Evolutionary conservation across 768 basidiomycete species (phyloP), one percentile per base, ranked within the genome.

Genomic region (Stropharia rugosoannulata): DNA sequence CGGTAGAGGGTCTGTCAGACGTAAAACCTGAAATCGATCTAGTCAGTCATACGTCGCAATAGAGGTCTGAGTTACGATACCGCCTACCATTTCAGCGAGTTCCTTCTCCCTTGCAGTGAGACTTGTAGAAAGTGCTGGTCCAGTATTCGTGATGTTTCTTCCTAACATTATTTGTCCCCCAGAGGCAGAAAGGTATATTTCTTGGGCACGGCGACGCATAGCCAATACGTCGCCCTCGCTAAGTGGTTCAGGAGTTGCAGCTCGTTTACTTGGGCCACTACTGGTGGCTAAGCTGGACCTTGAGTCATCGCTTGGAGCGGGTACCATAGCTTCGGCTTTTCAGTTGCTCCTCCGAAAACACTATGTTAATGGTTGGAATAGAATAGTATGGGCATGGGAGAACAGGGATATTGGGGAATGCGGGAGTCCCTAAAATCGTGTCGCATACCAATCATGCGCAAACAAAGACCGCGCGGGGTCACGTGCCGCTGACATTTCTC

Each of bases 61-160:
- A 16, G 37, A 27, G 25, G 10, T 2, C 15, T 25, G 38, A 10
- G 25, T 32, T 10, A 3, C 7, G 27, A 29, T 29, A 29, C 7
- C 29, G 19, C 78, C 50, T 63, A 87, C 86, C 82, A 87, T 86
- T 49, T 81, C 76, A 1, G 70, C 64, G 10, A 82, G 71, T 65
- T 87, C 86, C 46, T 68, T 76, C 68, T 86, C 83, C 49, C 74
- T 68, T 1, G 64, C 57, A 46, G 41, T 75, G 6, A 62, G 37
- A 45, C 54, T 63, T 37, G 44, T 61, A 6, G 49, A 35, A 36
- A 40, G 29, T 32, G 29, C 29, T 10, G 29, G 29, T 32, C 29
- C 29, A 10, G 29, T 32, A 32, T 10, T 32, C 1, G 7, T 40
- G 36, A n/a, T 43, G 27, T 37, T 38, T 41, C 29, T 5, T 18